Evolutionary conservation across 2,329 filamentous ascomycete species (phyloP).

Genomic region (Fusarium mundagurra): DNA sequence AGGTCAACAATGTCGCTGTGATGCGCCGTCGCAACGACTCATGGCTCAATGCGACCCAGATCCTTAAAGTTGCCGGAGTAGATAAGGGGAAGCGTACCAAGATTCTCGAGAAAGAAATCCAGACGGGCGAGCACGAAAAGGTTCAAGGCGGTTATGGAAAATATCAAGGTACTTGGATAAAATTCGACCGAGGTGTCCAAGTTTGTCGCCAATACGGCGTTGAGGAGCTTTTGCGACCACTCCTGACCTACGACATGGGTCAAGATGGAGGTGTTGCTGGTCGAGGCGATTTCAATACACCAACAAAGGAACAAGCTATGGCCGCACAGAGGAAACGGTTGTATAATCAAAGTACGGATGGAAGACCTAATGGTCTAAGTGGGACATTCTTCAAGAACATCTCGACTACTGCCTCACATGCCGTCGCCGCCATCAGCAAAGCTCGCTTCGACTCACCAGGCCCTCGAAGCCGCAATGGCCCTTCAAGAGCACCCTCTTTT

Average conservation of each 20-base stretch:
- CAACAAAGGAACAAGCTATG: slow-evolving; percentile 99
- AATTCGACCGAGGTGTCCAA: slow-evolving; percentile 89
- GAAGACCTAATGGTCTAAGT: slow-evolving; percentile 71
- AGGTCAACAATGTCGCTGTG: slow-evolving; percentile 89
- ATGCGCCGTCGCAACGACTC: slow-evolving; percentile 96
- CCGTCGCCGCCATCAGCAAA: slow-evolving; percentile 96
- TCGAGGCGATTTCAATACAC: slow-evolving; percentile 85
- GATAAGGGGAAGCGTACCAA: slow-evolving; percentile 98
- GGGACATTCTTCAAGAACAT: slow-evolving; percentile 99
- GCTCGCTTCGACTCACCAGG: slow-evolving; percentile 90
- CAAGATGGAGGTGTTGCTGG: slow-evolving; percentile 78
- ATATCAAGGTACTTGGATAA: slow-evolving; percentile 99
- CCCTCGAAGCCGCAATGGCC: slow-evolving; percentile 71
- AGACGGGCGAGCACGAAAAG: slow-evolving; percentile 96
- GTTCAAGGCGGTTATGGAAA: slow-evolving; percentile 98
- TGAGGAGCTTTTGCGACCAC: slow-evolving; percentile 77
- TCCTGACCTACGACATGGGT: slow-evolving; percentile 83
- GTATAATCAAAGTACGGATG: slow-evolving; percentile 77
- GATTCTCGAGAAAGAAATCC: slow-evolving; percentile 96
- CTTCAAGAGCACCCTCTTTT: slow-evolving; percentile 73
- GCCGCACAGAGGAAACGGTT: slow-evolving; percentile 92
- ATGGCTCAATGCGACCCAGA: slow-evolving; percentile 98
- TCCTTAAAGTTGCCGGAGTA: slow-evolving; percentile 95
- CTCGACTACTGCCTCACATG: slow-evolving; percentile 89
- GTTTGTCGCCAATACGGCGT: slow-evolving; percentile 86